Base-by-base conservation (phyloP, 2,329 filamentous ascomycete genomes). In the Dactylonectria macrodidyma region DNA sequence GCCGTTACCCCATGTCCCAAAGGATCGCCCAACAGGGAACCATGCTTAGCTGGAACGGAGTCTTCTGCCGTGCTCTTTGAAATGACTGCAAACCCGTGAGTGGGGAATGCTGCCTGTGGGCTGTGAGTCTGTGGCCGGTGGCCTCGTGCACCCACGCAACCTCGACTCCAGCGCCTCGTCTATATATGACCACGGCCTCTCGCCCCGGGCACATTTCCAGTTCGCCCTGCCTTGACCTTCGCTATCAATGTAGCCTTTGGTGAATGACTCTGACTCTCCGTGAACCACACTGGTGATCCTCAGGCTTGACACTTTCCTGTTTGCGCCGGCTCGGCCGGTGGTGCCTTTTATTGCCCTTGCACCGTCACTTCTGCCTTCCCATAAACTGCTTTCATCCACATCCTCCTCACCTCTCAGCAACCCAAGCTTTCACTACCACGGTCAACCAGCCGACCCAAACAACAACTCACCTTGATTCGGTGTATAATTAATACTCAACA, bases 201-300 rank as follows among this genome's bases (percentile, higher is more conserved):
- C 51, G 58, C 51, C 46, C 59, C 22, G 58, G 50, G 61, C 44
- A 48, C 44, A 59, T 38, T 68, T 68, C 59, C 54, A 52, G 58
- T 56, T 51, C 58, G 62, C 67, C 70, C 59, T 36, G 59, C 63
- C 24, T 74, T 73, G 59, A 56, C 68, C 52, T 59, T 65, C 59
- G 65, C 66, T 66, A 65, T 70, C 65, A 52, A 69, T 58, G 59
- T 51, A 60, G 61, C 72, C 58, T 75, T 60, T 62, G 61, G 73
- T 73, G 73, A 75, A 65, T 73, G 71, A 75, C 62, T 75, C 67
- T 44, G 36, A n/a, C n/a, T 47, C n/a, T 47, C 73, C 62, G 66
- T 73, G 38, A 72, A 75, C 57, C 56, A 64, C 58, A 62, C 68
- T 64, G 70, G 67, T 60, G 56, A 66, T 71, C 65, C 46, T 44